Evolutionary conservation across 495 filamentous ascomycete genomes (phyloP), one percentile per base, ranked within the genome.

Genomic region (Penicillium soppii): DNA sequence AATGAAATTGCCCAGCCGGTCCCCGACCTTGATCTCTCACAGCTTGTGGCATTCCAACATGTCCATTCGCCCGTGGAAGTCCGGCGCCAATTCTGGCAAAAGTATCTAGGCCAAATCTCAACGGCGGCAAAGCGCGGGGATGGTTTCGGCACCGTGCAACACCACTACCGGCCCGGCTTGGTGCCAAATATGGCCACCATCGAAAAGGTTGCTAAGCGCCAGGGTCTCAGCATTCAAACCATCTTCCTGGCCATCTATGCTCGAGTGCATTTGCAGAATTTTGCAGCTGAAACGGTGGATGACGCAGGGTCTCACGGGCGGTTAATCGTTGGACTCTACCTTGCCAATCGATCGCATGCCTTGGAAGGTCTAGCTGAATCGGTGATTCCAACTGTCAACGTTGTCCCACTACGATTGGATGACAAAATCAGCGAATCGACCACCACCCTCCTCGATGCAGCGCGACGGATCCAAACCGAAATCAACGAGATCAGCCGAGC

Each of bases 181-280:
- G 53, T 68, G 41, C 45, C 57, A 35, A 58, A 61, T n/a, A 59
- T 68, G 44, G 53, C 57, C 32, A 44, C 22, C 12, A 36, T 67
- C n/a, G 67, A 67, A 37, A 38, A 37, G 38, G 49, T 61, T 27
- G 68, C 68, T 29, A 62, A 62, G 36, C 53, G 42, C 15, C 54
- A 59, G 16, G 63, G 65, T 15, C 56, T 72, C 25, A 65, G 68
- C 49, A 42, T 65, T 49, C 68, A 72, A 43, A 59, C 67, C 12
- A 51, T 67, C 20, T 70, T 72, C 53, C 42, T 70, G 21, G 68
- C 68, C 3, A 35, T 65, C 3, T 72, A 68, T 64, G 54, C 68
- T 43, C 63, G 61, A 26, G 49, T 69, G 16, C 62, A 69, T 62
- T 19, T 40, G 36, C 47, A 44, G 36, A 47, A 44, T 7, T 38